Evolutionary conservation across 2,329 filamentous ascomycete species (phyloP), one percentile per base, ranked within the genome.

Genomic region (Botrytis porri): DNA sequence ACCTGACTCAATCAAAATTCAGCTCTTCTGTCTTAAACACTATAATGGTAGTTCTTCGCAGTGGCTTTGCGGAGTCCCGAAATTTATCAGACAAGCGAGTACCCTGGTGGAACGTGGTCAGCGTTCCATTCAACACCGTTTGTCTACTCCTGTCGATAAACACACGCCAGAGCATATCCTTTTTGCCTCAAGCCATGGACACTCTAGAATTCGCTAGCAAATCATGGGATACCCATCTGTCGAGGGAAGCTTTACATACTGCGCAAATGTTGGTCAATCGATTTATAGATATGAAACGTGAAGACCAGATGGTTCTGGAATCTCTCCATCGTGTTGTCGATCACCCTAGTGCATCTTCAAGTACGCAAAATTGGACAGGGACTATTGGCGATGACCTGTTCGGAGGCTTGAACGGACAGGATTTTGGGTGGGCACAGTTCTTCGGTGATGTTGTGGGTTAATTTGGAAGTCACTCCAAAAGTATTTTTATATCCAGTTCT

Each of bases 101-200:
- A 18, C 74, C 74, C 29, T 79, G 77, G 77, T 79, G 77, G 76
- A 77, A 76, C 64, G 69, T 78, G 12, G 64, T 78, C 9, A 66
- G 74, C 29, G 73, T 73, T 8, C 75, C 77, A 35, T 78, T 78
- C 61, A 76, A 77, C 22, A 72, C 74, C 16, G 60, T 77, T 14
- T 78, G 76, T 54, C 67, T 79, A 22, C 73, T 78, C 8, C 54
- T 78, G 2, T 74, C 74, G 7, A 63, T 78, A 22, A 70, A 67
- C 12, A 78, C 73, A 14, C 43, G 74, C 6, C 75, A 77, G 37
- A 77, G 74, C 57, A 67, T 78, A 29, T 63, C 69, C 7, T 72
- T 76, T 65, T 43, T 78, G 20, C 75, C 75, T 16, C 16, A 45
- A 25, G 73, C 77, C 20, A 32, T 78, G 41, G 69, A 75, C 20